Percentiles rank a stretch among this genome's conserved stretches.
These are phyloP conservation scores for Penicillium thymicola DNA, from an alignment of 2,329 filamentous ascomycete genomes.

Conservation along the genomic window DNA sequence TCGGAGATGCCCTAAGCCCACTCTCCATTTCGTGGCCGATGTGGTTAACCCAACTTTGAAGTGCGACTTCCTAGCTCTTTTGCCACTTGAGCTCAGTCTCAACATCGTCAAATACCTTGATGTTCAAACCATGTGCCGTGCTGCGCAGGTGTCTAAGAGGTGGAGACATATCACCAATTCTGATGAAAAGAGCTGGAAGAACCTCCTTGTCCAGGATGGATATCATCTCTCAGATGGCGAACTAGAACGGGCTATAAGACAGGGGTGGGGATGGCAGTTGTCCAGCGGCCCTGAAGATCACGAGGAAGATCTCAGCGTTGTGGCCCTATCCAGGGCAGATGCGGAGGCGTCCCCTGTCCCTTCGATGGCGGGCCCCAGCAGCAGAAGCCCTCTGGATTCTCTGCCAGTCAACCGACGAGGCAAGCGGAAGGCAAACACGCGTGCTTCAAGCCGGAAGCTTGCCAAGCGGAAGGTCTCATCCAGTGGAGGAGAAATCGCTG, in stretches of 20 bases:
- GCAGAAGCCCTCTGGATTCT: conserved; percentile 20
- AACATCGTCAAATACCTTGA: conserved; percentile 87
- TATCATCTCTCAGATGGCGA: conserved; percentile 77
- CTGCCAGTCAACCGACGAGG: conserved; percentile 33
- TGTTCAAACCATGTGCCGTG: conserved; percentile 78
- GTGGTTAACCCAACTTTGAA: conserved; percentile 92
- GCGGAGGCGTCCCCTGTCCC: conserved; percentile 30
- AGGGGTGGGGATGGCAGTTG: conserved; percentile 98
- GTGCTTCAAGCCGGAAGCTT: conserved; percentile 50
- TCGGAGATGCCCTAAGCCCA: conserved; percentile 80
- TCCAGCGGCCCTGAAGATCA: conserved; percentile 70
- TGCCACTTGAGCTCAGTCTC: conserved; percentile 82
- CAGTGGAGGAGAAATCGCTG: conserved; percentile 40
- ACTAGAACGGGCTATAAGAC: conserved; percentile 75
- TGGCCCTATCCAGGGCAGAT: conserved; percentile 41
- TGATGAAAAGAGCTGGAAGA: conserved; percentile 95
- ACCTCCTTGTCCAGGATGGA: conserved; percentile 79
- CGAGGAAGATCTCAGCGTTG: conserved; percentile 73
- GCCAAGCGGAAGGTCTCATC: conserved; percentile 55
- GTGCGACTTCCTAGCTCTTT: conserved; percentile 81
- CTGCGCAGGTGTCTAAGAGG: conserved; percentile 88
- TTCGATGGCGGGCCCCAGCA: conserved; percentile 25
- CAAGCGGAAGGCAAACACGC: conserved; percentile 50
- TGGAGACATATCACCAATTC: conserved; percentile 90
- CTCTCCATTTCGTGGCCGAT: conserved; percentile 82